Evolutionary conservation across 352 stramenopile genomes (phyloP).

Genomic region (Peronosclerospora sorghi): DNA sequence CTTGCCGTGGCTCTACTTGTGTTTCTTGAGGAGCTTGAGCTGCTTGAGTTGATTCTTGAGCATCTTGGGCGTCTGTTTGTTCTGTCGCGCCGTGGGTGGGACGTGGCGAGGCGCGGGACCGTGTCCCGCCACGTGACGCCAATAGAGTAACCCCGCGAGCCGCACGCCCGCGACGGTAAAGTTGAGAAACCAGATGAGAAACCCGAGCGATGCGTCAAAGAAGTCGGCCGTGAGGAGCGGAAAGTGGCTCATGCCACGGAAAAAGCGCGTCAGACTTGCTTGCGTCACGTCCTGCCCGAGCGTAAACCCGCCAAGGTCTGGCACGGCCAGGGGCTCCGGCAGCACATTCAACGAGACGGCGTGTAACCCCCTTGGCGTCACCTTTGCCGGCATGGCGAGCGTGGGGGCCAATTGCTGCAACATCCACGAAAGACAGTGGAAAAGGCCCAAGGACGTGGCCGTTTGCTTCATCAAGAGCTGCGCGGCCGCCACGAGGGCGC

Average conservation of each 20-base stretch:
- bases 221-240: constrained; percentile 44
- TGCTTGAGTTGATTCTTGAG: constrained; percentile 67
- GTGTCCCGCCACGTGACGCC: constrained; percentile 47
- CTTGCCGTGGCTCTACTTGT: constrained; percentile 29
- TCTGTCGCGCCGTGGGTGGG: constrained; percentile 22
- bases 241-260: constrained; percentile 59
- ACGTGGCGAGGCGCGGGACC: constrained; percentile 10
- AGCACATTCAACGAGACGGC: constrained; percentile 23
- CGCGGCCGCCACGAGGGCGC: constrained; percentile 26
- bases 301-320: constrained; percentile 45
- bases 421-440: constrained; percentile 20
- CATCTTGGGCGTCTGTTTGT: constrained; percentile 52
- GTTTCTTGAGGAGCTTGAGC: constrained; percentile 58
- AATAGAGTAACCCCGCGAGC: constrained; percentile 48
- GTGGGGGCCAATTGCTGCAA: constrained; percentile 12
- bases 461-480: constrained; percentile 51
- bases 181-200: constrained; percentile 64
- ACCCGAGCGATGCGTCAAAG: constrained; percentile 49
- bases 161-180: constrained; percentile 56
- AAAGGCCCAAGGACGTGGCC: constrained; percentile 33
- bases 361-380: constrained; percentile 10
- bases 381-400: constrained; percentile 7
- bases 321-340: constrained; percentile 18
- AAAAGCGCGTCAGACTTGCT: constrained; percentile 33
- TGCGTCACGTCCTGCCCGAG: constrained; percentile 41